These are phyloP conservation scores for Durotheca rogersii DNA, from an alignment of 495 filamentous ascomycete species.

Conservation along the genomic window DNA sequence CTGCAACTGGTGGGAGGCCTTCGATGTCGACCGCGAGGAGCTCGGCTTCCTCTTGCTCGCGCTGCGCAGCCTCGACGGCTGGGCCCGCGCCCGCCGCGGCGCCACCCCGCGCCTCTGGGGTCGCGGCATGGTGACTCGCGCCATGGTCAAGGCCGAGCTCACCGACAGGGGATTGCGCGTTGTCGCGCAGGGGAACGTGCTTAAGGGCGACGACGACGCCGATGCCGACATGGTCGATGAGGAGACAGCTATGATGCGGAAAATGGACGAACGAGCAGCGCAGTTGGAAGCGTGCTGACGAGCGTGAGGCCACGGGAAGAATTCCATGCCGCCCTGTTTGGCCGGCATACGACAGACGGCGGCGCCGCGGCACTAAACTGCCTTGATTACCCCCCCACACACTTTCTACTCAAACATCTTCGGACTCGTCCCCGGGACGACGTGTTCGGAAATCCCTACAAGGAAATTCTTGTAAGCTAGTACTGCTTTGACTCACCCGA, in stretches of 20 bases:
- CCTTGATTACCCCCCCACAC: no score
- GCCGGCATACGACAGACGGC: no score
- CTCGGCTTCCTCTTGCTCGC: conserved; percentile 89
- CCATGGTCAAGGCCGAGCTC: conserved; percentile 46
- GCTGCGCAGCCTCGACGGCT: conserved; percentile 77
- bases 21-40: conserved; percentile 96
- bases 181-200: conserved; percentile 33
- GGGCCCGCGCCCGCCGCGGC: conserved; percentile 55
- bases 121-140: background rate
- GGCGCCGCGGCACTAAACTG: no score
- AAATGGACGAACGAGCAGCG: conserved; percentile 56
- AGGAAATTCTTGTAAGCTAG: background rate
- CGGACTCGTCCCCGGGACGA: no score
- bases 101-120: no score
- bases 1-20: conserved; percentile 94
- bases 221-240: conserved; percentile 53
- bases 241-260: conserved; percentile 61
- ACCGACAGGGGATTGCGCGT: conserved; percentile 42
- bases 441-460: background rate
- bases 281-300: conserved; percentile 34
- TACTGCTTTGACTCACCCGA: background rate
- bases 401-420: no score
- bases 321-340: no score
- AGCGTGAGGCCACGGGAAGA: no score
- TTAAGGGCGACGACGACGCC: conserved; percentile 35